Base-by-base conservation (phyloP, 1,284 basidiomycete species). In the Cryptococcus maquisensis region DNA sequence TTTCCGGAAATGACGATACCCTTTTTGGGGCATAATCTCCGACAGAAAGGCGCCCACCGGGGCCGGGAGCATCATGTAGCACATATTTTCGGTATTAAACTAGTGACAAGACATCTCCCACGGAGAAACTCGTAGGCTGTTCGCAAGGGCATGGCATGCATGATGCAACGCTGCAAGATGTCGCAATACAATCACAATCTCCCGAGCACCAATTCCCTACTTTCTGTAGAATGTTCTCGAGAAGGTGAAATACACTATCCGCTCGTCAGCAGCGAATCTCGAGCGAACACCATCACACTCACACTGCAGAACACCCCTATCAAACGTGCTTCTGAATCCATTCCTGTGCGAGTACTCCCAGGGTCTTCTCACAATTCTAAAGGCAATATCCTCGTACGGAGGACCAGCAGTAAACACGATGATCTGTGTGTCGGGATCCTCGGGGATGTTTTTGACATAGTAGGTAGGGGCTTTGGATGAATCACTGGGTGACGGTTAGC, bases 381-480 rank as follows among this genome's bases (percentile, higher is more conserved):
- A 99, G 16, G 94, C 96, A 60, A 98, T 93, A 69, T 98, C 96
- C 77, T 98, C 96, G 71, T 98, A 98, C 1, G 96, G 96, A 47
- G 96, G 96, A 16, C 96, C 96, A 16, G 96, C 93, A 62, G 84
- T 90, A 78, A 99, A 98, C 60, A 94, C 84, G 44, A 99, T 77
- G 20, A 98, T 80, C 28, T 92, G 90, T 1, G 95, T 98, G 52
- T 98, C 96, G 56, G 92, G 87, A 68, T 98, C 94, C 6, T 89
- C 91, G 8, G 86, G 84, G 66, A 96, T 90, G 65, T 88, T 88
- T 69, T 95, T 82, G 56, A 97, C 88, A 72, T 88, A 89, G 78
- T 97, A 98, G 7, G 90, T 92, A 16, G 95, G 96, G 3, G 96
- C 90, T 72, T 92, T 92, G 38, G 87, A 85, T 75, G 97, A 96